Percentiles rank a stretch among this genome's conserved stretches.
These are phyloP conservation scores for Aaosphaeria arxii DNA, from an alignment of 2,329 filamentous ascomycete species.

Conservation along the genomic window DNA sequence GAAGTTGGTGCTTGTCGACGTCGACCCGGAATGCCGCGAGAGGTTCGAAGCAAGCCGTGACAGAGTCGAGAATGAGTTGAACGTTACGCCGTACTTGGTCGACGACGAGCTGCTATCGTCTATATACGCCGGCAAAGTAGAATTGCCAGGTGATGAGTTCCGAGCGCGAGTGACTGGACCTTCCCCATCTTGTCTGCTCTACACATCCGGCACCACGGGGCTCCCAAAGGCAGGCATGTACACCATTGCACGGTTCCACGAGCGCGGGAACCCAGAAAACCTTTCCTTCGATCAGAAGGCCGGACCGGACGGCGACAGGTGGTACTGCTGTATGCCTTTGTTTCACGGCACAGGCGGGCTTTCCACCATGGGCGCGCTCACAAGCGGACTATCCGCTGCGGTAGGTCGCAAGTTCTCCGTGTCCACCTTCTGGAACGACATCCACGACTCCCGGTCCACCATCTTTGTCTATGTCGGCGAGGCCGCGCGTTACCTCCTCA, in stretches of 20 bases:
- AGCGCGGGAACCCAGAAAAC: constrained; percentile 33
- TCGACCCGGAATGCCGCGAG: constrained; percentile 34
- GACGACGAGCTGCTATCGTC: constrained; percentile 14
- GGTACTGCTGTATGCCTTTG: constrained; percentile 73
- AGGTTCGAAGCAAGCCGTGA: constrained; percentile 15
- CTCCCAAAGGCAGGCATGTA: constrained; percentile 56
- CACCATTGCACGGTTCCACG: constrained; percentile 24
- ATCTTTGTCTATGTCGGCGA: constrained; percentile 76
- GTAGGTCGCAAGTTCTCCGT: constrained; percentile 65
- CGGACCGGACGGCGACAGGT: constrained; percentile 52
- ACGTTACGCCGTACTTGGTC: constrained; percentile 15
- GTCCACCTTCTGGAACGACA: constrained; percentile 67
- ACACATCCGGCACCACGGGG: constrained; percentile 73
- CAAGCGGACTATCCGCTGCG: constrained; percentile 48
- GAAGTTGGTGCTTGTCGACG: constrained; percentile 57
- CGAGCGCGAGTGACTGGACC: constrained; percentile 50
- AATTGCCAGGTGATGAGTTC: constrained; percentile 52
- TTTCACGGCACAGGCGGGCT: constrained; percentile 73
- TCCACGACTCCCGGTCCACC: constrained; percentile 64
- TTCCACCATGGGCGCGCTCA: constrained; percentile 50
- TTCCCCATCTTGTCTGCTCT: constrained; percentile 62
- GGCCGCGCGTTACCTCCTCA: constrained; percentile 68
- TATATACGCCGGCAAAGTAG: constrained; percentile 13
- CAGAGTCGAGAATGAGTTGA: constrained; percentile 17
- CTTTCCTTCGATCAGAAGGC: constrained; percentile 30